These are phyloP conservation scores for Ascoidea rubescens DNA, from an alignment of 805 yeast genomes.

Conservation along the genomic window DNA sequence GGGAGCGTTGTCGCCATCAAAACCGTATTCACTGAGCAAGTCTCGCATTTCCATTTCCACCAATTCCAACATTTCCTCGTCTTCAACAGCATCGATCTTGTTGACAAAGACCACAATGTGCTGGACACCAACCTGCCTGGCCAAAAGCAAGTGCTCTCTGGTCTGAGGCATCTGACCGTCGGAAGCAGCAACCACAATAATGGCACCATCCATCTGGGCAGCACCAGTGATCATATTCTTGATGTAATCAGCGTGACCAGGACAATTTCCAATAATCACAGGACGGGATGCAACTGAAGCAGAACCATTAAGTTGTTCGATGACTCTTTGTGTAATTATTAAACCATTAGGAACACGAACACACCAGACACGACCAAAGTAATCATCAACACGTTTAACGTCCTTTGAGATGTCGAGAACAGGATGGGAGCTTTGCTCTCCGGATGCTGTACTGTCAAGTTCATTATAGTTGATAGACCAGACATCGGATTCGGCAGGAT, in stretches of 20 bases:
- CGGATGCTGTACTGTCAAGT: too few species aligned
- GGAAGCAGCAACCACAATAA: constrained; percentile 96
- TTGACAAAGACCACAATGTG: constrained; percentile 93
- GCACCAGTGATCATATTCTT: constrained; percentile 99
- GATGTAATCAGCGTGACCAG: constrained; percentile 98
- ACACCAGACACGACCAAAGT: constrained; percentile 1
- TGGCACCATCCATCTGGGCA: constrained; percentile 99
- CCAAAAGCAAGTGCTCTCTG: constrained; percentile 94
- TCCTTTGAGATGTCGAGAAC: background rate
- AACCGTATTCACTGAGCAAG: constrained; percentile 77
- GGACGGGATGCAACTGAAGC: background rate
- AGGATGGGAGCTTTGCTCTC: too few species aligned
- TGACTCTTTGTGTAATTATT: background rate
- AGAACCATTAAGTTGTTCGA: background rate
- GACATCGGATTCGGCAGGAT: too few species aligned
- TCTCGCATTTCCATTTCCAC: constrained; percentile 99
- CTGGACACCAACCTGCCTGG: constrained; percentile 99
- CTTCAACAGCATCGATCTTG: constrained; percentile 96
- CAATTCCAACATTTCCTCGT: constrained; percentile 97
- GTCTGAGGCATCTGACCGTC: constrained; percentile 99
- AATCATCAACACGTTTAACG: background rate
- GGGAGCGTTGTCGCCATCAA: constrained; percentile 97
- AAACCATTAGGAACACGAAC: constrained; percentile 1
- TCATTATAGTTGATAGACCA: too few species aligned
- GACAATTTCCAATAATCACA: constrained; percentile 18